Evolutionary conservation across 768 basidiomycete species (phyloP).

Genomic region (Pleurotus djamor): DNA sequence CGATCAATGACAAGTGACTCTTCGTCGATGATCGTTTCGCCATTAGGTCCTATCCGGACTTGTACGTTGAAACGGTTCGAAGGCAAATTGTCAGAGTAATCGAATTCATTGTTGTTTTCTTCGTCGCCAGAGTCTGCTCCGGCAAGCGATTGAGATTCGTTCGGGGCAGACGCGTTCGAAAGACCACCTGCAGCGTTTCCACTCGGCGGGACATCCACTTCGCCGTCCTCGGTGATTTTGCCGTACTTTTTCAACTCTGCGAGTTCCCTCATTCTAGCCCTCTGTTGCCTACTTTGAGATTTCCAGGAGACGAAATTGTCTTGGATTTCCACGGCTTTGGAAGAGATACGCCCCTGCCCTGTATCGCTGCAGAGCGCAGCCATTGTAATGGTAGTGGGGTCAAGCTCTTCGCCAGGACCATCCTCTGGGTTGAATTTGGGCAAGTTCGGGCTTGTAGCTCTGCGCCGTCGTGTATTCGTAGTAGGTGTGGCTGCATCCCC

Average conservation of each 20-base stretch:
- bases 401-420: conserved; percentile 73
- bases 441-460: conserved; percentile 44
- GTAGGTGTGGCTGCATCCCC: neutral
- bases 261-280: conserved; percentile 55
- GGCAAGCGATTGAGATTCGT: neutral
- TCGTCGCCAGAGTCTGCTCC: conserved; percentile 28
- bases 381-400: conserved; percentile 86
- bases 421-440: conserved; percentile 58
- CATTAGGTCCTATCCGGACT: conserved; percentile 84
- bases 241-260: conserved; percentile 82
- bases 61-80: conserved; percentile 81
- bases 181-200: conserved; percentile 7
- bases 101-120: conserved; percentile 56
- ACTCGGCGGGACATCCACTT: conserved; percentile 13
- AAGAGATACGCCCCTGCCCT: conserved; percentile 77
- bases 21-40: conserved; percentile 86
- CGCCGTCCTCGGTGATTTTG: conserved; percentile 45
- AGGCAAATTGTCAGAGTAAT: conserved; percentile 63
- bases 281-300: conserved; percentile 61
- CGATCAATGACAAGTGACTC: conserved; percentile 81
- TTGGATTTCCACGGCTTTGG: conserved; percentile 71
- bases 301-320: conserved; percentile 75
- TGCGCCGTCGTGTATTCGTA: conserved; percentile 30
- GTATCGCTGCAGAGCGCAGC: conserved; percentile 74
- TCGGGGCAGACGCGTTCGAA: conserved; percentile 2